phyloP scores from a whole-genome alignment of 768 basidiomycete species.

The Leccinum olivaceopallidum region DNA sequence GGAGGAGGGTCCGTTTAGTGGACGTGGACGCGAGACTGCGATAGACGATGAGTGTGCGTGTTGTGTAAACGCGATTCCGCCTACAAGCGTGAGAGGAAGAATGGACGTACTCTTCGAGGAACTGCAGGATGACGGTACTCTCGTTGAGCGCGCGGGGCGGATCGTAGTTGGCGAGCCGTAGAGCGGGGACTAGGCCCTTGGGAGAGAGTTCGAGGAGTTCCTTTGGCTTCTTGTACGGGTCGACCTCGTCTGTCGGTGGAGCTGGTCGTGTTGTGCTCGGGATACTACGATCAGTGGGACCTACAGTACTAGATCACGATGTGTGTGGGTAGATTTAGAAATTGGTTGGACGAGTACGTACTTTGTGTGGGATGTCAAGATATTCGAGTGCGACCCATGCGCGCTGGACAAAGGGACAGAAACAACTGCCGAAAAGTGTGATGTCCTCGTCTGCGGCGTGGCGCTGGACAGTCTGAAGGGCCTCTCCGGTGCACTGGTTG shows the following conservation, averaged over 20 bases:
- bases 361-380: constrained; percentile 70
- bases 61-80: not conserved
- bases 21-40: constrained; percentile 53
- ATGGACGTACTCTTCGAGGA: constrained; percentile 65
- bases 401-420: constrained; percentile 83
- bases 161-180: constrained; percentile 52
- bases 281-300: constrained; percentile 7
- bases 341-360: constrained; percentile 27
- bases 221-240: constrained; percentile 79
- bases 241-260: constrained; percentile 61
- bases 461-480: constrained; percentile 53
- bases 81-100: not conserved
- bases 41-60: not conserved
- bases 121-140: constrained; percentile 78
- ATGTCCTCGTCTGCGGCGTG: constrained; percentile 53
- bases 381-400: constrained; percentile 77
- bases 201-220: constrained; percentile 82
- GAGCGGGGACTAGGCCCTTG: constrained; percentile 76
- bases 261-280: not conserved
- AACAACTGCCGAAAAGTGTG: constrained; percentile 70
- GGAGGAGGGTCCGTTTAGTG: constrained; percentile 54
- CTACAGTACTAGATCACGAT: constrained; percentile 39
- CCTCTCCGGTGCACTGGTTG: constrained; percentile 45
- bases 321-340: not conserved
- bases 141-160: constrained; percentile 72